Base-by-base conservation (phyloP, 208 protist species). In the Vickermania spadyakhi region DNA sequence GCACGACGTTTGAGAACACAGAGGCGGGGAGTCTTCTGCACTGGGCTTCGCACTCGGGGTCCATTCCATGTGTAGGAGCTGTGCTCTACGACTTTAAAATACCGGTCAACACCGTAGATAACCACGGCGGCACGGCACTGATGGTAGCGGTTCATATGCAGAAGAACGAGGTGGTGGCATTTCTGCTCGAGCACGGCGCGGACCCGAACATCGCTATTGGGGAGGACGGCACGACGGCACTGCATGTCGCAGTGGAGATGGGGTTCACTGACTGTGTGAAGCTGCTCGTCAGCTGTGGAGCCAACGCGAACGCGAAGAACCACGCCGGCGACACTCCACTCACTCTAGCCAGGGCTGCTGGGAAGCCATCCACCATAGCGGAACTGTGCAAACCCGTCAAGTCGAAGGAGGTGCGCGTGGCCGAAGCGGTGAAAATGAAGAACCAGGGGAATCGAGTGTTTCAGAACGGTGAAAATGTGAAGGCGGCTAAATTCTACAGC, bases 401-500 rank as follows among this genome's bases (percentile, higher is more conserved):
- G 31, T 60, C 71, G 4, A 58, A 55, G 28, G 75, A 64, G 60
- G 72, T 81, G 58, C 71, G 78, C 27, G 72, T 56, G 2, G 84
- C 76, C 2, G 84, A 90, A 55, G 79, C 85, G 2, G 59, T 36
- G 1, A 71, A 75, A 2, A 86, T 86, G 71, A 96, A 96, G 77
- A 70, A 73, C 3, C 87, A 96, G 64, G 91, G 91, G 50, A 94
- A 96, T 69, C 93, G 92, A 52, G 84, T 90, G 0, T 96, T 96
- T 49, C 77, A 69, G 53, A 66, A 67, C 4, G 82, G 86, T 21
- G 87, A 96, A 68, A 91, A 90, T 57, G 80, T 91, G 0, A 96
- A 96, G 71, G 91, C 91, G 14, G 79, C 84, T 7, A 93, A 93
- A 79, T 93, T 92, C 52, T 97, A 97, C 70, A 91, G 84, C 0